These are phyloP conservation scores for Garcia nutans DNA, from an alignment of 345 rosid genomes.

Conservation along the genomic window DNA sequence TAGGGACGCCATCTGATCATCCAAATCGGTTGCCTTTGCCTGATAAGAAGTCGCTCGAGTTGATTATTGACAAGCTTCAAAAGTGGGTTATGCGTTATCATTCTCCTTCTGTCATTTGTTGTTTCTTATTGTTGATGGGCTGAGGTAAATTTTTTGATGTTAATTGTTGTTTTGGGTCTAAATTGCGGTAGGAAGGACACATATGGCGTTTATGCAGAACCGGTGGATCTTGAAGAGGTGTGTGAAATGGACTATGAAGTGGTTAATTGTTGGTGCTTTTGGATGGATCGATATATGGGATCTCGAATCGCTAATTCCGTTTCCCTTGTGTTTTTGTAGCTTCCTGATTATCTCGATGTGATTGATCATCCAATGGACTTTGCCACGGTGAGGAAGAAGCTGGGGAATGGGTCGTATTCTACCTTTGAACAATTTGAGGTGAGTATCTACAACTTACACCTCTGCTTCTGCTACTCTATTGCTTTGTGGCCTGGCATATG, in stretches of 20 bases:
- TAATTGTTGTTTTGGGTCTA: conserved; percentile 20
- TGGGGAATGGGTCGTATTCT: conserved; percentile 14
- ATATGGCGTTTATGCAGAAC: conserved; percentile 92
- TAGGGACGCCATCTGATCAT: conserved; percentile 49
- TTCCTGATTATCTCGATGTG: conserved; percentile 33
- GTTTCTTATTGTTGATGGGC: conserved; percentile 18
- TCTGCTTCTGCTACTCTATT: conserved; percentile 8
- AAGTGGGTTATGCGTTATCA: conserved; percentile 48
- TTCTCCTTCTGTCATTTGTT: background rate
- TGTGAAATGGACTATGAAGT: conserved; percentile 15
- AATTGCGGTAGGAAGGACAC: conserved; percentile 80
- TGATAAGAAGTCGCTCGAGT: conserved; percentile 73
- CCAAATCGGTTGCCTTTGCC: conserved; percentile 41
- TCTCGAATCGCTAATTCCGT: background rate
- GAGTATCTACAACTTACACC: conserved; percentile 1
- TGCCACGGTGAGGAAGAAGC: conserved; percentile 28
- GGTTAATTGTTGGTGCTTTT: background rate
- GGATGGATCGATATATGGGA: background rate
- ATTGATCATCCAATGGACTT: conserved; percentile 36
- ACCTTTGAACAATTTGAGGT: conserved; percentile 34
- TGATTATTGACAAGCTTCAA: conserved; percentile 90
- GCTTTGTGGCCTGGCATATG: background rate
- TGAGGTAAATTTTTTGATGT: background rate
- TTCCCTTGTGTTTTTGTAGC: conserved; percentile 16
- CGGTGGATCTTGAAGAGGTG: conserved; percentile 96